These are phyloP conservation scores for Phalaenopsis aphrodite DNA, from an alignment of 106 monocot species.

Conservation along the genomic window DNA sequence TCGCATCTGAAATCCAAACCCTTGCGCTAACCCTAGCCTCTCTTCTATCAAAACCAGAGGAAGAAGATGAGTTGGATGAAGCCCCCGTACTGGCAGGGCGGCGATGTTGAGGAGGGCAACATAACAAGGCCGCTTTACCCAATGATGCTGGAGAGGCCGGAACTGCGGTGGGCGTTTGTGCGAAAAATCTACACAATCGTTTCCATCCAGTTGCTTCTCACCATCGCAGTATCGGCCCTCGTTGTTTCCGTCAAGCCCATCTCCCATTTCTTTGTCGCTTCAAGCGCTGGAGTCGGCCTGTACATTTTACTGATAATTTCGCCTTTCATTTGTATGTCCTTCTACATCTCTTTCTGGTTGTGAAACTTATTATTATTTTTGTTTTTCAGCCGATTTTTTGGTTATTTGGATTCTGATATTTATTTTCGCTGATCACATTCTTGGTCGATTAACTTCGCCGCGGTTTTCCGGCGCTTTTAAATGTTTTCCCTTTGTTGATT, in stretches of 20 bases:
- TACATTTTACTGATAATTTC: constrained; percentile 58
- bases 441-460: background rate
- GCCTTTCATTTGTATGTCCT: constrained; percentile 60
- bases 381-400: background rate
- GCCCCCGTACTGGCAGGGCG: constrained; percentile 3
- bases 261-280: constrained; percentile 49
- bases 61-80: constrained; percentile 4
- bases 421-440: background rate
- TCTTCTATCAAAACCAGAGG: too few relatives aligned
- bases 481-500: too few relatives aligned
- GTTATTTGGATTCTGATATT: background rate
- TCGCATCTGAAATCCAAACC: too few relatives aligned
- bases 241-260: constrained; percentile 51
- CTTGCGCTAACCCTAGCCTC: too few relatives aligned
- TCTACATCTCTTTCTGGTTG: too few relatives aligned
- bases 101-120: constrained; percentile 35
- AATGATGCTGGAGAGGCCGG: constrained; percentile 56
- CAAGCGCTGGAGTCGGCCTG: constrained; percentile 34
- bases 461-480: too few relatives aligned
- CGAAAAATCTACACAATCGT: constrained; percentile 72
- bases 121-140: constrained; percentile 43
- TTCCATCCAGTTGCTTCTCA: constrained; percentile 47
- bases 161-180: constrained; percentile 67
- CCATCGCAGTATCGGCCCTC: constrained; percentile 47
- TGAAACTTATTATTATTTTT: background rate